Conservation (phyloP, 2,329 filamentous ascomycete genomes). For the Trichoderma atrobrunneum region DNA sequence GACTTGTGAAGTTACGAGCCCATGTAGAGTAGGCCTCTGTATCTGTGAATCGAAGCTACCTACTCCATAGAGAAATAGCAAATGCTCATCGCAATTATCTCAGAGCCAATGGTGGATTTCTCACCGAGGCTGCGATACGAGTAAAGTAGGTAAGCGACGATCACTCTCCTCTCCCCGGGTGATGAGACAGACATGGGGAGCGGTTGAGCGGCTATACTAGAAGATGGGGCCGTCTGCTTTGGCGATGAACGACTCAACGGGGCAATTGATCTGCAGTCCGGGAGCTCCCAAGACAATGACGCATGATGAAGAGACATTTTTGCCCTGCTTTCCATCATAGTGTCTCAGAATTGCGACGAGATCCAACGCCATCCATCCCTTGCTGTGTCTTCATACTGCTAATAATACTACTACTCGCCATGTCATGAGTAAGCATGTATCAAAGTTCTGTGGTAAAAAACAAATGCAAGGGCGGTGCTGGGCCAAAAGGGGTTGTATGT, state of each 20-base stretch:
- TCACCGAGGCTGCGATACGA: background rate
- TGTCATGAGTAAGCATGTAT: background rate
- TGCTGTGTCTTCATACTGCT: background rate
- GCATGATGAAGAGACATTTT: background rate
- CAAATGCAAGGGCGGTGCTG: background rate
- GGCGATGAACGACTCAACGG: background rate
- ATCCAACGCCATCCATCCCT: background rate
- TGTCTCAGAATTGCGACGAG: background rate
- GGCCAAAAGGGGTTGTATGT: background rate
- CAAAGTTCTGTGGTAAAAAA: background rate
- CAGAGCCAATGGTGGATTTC: background rate
- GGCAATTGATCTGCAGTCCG: conserved; percentile 2
- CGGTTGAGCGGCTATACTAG: background rate
- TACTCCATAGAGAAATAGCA: background rate
- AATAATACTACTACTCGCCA: background rate
- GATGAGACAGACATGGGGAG: conserved; percentile 14
- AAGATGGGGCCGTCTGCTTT: background rate
- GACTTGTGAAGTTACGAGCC: background rate
- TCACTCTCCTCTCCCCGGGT: background rate
- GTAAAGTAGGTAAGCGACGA: background rate
- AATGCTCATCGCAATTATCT: background rate
- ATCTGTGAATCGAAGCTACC: background rate
- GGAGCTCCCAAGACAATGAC: background rate
- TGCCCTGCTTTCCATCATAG: background rate
- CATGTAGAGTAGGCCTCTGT: background rate